A percentile compares a stretch with the other conserved stretches of the same genome.
These are phyloP conservation scores for Xylaria venustula DNA, from an alignment of 495 filamentous ascomycete genomes.

Conservation along the genomic window DNA sequence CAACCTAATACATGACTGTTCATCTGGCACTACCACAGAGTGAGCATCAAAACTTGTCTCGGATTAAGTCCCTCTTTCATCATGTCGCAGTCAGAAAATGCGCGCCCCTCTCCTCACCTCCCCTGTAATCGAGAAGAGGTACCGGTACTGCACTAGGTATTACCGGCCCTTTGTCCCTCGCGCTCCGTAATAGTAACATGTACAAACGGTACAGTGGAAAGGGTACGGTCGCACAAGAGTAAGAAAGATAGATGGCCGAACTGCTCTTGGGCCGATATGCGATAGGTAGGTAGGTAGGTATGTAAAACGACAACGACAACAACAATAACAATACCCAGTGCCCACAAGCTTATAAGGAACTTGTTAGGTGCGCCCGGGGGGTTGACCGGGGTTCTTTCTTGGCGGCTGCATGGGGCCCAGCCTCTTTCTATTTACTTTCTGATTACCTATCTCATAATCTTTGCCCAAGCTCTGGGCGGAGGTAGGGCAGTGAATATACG, in stretches of 20 bases:
- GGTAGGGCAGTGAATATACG: too few species aligned
- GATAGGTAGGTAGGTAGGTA: too few species aligned
- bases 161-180: background rate
- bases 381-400: background rate
- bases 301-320: background rate
- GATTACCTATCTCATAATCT: background rate
- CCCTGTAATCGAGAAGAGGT: background rate
- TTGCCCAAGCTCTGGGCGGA: too few species aligned
- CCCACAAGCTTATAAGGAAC: too few species aligned
- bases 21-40: too few species aligned
- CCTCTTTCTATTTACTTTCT: background rate
- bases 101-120: background rate
- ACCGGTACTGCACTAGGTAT: too few species aligned
- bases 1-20: too few species aligned
- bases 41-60: conserved; percentile 12
- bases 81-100: conserved; percentile 6
- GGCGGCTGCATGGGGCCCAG: background rate
- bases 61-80: conserved; percentile 10
- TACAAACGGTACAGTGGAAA: background rate
- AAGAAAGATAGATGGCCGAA: background rate
- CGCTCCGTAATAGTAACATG: background rate
- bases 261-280: conserved; percentile 12
- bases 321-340: background rate
- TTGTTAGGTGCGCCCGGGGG: conserved; percentile 1
- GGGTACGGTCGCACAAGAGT: background rate